These are phyloP conservation scores for Magnusiomyces suaveolens DNA, from an alignment of 1,139 yeast species.

Conservation along the genomic window DNA sequence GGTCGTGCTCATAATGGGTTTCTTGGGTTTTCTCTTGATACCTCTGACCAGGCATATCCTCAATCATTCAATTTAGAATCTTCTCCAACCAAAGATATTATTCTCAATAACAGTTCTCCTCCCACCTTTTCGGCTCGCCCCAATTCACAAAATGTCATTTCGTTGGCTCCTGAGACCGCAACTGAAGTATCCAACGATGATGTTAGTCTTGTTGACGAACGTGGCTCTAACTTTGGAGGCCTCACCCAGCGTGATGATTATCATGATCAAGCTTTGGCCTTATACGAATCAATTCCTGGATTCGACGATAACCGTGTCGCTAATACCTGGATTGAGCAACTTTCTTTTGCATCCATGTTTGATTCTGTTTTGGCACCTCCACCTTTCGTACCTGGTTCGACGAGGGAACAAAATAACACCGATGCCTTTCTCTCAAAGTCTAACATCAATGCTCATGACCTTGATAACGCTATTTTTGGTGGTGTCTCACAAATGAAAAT, in stretches of 20 bases:
- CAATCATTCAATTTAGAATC: not conserved
- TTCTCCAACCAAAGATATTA: not conserved
- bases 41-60: not conserved
- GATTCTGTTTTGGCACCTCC: slow-evolving; percentile 9
- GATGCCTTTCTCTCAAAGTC: not conserved
- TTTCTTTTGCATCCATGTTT: slow-evolving; percentile 6
- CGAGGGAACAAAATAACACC: not conserved
- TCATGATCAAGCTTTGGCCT: not conserved
- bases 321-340: slow-evolving; percentile 11
- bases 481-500: slow-evolving; percentile 29
- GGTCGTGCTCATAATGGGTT: not conserved
- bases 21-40: not conserved
- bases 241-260: not conserved
- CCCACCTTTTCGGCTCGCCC: not conserved
- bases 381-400: not conserved
- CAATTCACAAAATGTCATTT: not conserved
- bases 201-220: not conserved
- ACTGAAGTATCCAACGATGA: not conserved
- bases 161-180: not conserved
- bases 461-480: slow-evolving; percentile 49
- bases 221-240: not conserved
- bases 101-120: not conserved
- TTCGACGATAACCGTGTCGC: not conserved
- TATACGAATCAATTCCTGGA: not conserved
- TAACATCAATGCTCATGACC: slow-evolving; percentile 26